Percentiles rank a stretch among this genome's conserved stretches.
Conservation (phyloP, 2,329 filamentous ascomycete species). For the Penicillium freii region DNA sequence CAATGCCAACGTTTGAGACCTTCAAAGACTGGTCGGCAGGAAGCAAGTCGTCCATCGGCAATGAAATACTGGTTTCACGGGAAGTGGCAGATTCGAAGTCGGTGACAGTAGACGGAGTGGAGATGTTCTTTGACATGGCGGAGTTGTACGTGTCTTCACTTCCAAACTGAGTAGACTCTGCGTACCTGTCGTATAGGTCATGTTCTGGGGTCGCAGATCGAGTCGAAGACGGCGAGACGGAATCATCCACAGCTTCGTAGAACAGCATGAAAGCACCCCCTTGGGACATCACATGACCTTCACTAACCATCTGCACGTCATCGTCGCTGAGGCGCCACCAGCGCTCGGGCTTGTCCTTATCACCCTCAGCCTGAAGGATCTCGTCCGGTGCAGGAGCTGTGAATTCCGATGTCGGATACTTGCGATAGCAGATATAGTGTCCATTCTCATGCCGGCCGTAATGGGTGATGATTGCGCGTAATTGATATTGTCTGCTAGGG, state of each 20-base stretch:
- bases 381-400: slow-evolving; percentile 33
- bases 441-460: slow-evolving; percentile 91
- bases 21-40: not conserved
- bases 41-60: slow-evolving; percentile 15
- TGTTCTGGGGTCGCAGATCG: slow-evolving; percentile 3
- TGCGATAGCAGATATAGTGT: slow-evolving; percentile 89
- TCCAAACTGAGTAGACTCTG: slow-evolving; percentile 16
- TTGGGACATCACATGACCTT: slow-evolving; percentile 70
- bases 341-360: slow-evolving; percentile 47
- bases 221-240: not conserved
- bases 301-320: slow-evolving; percentile 70
- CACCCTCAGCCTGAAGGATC: slow-evolving; percentile 33
- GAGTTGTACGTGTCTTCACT: slow-evolving; percentile 22
- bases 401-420: slow-evolving; percentile 53
- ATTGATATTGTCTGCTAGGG: slow-evolving; percentile 59
- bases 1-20: not conserved
- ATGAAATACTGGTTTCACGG: slow-evolving; percentile 31
- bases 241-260: slow-evolving; percentile 69
- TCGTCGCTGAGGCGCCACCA: slow-evolving; percentile 96
- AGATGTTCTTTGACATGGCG: slow-evolving; percentile 28
- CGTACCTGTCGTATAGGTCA: slow-evolving; percentile 11
- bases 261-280: slow-evolving; percentile 95
- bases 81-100: slow-evolving; percentile 30
- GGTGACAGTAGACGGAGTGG: slow-evolving; percentile 27
- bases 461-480: slow-evolving; percentile 83